Conservation (phyloP, 257 asterid species). For the Petrea volubilis region DNA sequence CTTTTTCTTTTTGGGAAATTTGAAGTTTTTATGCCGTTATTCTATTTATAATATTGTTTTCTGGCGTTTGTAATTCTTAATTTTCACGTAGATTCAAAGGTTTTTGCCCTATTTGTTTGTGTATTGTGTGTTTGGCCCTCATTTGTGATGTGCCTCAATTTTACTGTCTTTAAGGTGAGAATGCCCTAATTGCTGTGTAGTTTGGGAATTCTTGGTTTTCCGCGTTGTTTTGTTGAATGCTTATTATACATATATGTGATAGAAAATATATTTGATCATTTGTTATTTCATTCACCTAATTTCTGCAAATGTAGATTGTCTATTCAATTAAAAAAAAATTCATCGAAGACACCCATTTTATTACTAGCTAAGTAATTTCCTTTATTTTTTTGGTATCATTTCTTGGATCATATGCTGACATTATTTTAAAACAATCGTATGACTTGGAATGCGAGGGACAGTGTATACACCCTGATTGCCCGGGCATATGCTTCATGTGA, state of each 20-base stretch:
- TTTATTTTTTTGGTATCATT: not conserved
- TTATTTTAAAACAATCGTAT: too few relatives aligned
- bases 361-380: not conserved
- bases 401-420: not conserved
- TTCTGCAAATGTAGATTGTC: not conserved
- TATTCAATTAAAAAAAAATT: not conserved
- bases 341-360: not conserved
- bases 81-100: constrained; percentile 3
- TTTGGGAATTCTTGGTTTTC: not conserved
- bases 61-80: not conserved
- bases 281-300: not conserved
- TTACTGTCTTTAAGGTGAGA: not conserved
- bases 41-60: not conserved
- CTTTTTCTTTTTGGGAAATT: not conserved
- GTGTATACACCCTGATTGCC: not conserved
- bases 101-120: not conserved
- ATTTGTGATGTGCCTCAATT: not conserved
- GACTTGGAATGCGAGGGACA: too few relatives aligned
- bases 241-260: not conserved
- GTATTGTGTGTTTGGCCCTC: not conserved
- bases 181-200: not conserved
- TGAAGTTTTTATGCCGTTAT: constrained; percentile 1
- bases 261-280: not conserved
- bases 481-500: too few relatives aligned
- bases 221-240: not conserved